A percentile compares a stretch with the other conserved stretches of the same genome.
phyloP scores from a whole-genome alignment of 2,329 filamentous ascomycete species.

The Dothistroma pini region DNA sequence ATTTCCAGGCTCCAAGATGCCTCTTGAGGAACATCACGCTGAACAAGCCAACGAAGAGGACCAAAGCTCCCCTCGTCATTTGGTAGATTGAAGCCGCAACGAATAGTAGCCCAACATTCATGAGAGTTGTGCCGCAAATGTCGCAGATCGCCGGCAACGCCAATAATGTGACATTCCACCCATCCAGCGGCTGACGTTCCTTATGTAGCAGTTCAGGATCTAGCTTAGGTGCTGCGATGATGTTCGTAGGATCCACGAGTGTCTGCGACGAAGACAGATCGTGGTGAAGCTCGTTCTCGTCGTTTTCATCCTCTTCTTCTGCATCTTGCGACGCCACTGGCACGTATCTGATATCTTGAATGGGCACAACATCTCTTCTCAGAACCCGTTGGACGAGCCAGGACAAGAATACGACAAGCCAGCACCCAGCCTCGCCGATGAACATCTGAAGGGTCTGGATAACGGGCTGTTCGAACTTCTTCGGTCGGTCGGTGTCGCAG shows the following conservation, averaged over 20 bases:
- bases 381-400: constrained; percentile 55
- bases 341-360: constrained; percentile 28
- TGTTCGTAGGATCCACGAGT: constrained; percentile 38
- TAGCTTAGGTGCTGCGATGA: constrained; percentile 51
- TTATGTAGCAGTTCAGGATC: constrained; percentile 44
- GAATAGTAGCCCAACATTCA: constrained; percentile 93
- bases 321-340: constrained; percentile 28
- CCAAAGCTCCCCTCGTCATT: constrained; percentile 93
- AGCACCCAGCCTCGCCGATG: constrained; percentile 91
- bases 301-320: constrained; percentile 36
- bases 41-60: constrained; percentile 93
- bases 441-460: constrained; percentile 98
- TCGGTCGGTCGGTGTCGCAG: constrained; percentile 68
- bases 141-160: constrained; percentile 88
- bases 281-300: constrained; percentile 42
- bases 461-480: constrained; percentile 88
- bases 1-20: constrained; percentile 81
- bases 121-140: constrained; percentile 90
- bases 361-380: constrained; percentile 12
- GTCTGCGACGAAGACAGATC: constrained; percentile 38
- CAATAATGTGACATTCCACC: constrained; percentile 69
- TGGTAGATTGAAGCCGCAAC: constrained; percentile 97
- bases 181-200: constrained; percentile 58
- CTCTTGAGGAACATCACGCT: constrained; percentile 86
- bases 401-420: constrained; percentile 77